phyloP scores from a whole-genome alignment of 441 rosid species.

The Viola pubescens region DNA sequence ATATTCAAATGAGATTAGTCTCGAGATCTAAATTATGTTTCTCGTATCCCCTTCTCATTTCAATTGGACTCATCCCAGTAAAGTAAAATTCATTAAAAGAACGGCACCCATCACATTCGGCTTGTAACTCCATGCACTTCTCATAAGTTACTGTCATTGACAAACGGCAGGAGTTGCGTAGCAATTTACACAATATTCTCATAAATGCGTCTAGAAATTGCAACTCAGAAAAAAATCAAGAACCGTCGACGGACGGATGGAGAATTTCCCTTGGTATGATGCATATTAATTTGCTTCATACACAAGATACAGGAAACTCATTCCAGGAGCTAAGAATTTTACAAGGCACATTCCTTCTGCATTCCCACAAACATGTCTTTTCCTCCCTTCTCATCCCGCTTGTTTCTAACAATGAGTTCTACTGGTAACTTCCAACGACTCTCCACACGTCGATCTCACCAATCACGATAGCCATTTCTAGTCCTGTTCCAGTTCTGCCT shows the following conservation, averaged over 20 bases:
- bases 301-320: constrained; percentile 22
- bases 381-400: constrained; percentile 9
- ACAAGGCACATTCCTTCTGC: constrained; percentile 15
- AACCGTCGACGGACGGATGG: constrained; percentile 16
- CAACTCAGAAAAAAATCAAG: neutral
- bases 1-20: too few species aligned
- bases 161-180: constrained; percentile 5
- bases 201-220: neutral
- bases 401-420: constrained; percentile 14
- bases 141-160: neutral
- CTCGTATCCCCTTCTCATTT: neutral
- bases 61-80: neutral
- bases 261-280: constrained; percentile 7
- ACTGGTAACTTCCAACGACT: constrained; percentile 4
- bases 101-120: constrained; percentile 7
- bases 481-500: constrained; percentile 1
- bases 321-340: constrained; percentile 21
- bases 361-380: constrained; percentile 13
- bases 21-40: too few species aligned
- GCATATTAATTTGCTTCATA: constrained; percentile 23
- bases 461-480: constrained; percentile 8
- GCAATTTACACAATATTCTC: neutral
- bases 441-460: constrained; percentile 5
- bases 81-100: constrained; percentile 2
- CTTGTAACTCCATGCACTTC: constrained; percentile 8